Conservation (phyloP, 208 protist genomes). For the Polymyxa betae region DNA sequence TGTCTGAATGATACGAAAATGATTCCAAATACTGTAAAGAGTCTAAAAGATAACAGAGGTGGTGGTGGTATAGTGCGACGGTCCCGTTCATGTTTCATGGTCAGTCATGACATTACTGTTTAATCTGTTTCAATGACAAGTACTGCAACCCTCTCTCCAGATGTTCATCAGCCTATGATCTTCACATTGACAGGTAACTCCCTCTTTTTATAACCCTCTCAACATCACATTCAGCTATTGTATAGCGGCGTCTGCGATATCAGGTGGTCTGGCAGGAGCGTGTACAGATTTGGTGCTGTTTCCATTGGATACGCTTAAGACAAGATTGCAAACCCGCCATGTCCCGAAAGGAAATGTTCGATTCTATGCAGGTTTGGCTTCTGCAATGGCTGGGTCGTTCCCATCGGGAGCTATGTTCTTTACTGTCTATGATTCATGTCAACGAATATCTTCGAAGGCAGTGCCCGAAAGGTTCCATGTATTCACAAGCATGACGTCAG, state of each 20-base stretch:
- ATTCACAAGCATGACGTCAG: slow-evolving; percentile 21
- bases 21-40: too few species aligned
- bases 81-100: too few species aligned
- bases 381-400: slow-evolving; percentile 44
- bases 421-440: slow-evolving; percentile 33
- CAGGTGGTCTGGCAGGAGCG: not conserved
- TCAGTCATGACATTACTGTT: too few species aligned
- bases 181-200: too few species aligned
- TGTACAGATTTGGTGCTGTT: slow-evolving; percentile 52
- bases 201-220: too few species aligned
- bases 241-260: not conserved
- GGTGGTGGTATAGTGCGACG: too few species aligned
- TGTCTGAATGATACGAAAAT: too few species aligned
- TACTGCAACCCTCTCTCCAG: too few species aligned
- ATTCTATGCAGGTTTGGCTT: slow-evolving; percentile 35
- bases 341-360: not conserved
- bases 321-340: not conserved
- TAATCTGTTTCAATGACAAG: too few species aligned
- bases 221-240: too few species aligned
- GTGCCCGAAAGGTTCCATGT: not conserved
- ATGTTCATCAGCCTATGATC: too few species aligned
- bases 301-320: slow-evolving; percentile 48
- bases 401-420: slow-evolving; percentile 30
- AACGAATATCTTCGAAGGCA: not conserved
- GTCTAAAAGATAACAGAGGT: too few species aligned